Evolutionary conservation across 2,329 filamentous ascomycete species (phyloP), one percentile per base, ranked within the genome.

Genomic region (Cladobotryum protrusum): DNA sequence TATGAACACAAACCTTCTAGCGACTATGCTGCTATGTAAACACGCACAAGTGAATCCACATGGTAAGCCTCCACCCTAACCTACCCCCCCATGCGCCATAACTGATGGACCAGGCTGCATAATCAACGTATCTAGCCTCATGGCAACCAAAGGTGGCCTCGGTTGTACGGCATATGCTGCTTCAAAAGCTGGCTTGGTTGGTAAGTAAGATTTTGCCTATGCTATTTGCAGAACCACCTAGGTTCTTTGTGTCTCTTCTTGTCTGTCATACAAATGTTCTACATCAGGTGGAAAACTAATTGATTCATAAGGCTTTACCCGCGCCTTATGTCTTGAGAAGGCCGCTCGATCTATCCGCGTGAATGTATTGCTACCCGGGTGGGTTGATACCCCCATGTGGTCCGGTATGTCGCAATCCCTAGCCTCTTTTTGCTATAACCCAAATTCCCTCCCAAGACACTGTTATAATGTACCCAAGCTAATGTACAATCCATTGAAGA

Each of bases 301-400:
- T 45, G 37, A 39, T 47, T 41, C 50, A 60, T 52, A 62, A 86
- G 85, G 79, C 53, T 77, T 89, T 58, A 90, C 85, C 18, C 77
- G 83, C 51, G 79, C 83, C 49, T 71, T 89, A 3, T 82, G 82
- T 39, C 74, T 70, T 45, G 83, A 89, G 68, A 67, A 84, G 58
- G 79, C 78, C 46, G 68, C 72, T 53, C 72, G 74, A 43, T 77
- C 78, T 44, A 77, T 95, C 51, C 77, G 90, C 29, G 85, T 88
- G 43, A 95, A 95, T 69, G 85, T 85, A 24, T 81, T 95, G 56
- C 72, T 92, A 39, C 89, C 89, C 1, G 89, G 89, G 6, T 95
- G 92, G 72, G 84, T 95, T 57, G 75, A 86, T 50, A 92, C 88
- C 42, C 78, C 82, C 43, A 95, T 95, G 88, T 89, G 86, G 57